These are phyloP conservation scores for Amaranthus tricolor DNA, from an alignment of 179 eudicot genomes.

Conservation along the genomic window DNA sequence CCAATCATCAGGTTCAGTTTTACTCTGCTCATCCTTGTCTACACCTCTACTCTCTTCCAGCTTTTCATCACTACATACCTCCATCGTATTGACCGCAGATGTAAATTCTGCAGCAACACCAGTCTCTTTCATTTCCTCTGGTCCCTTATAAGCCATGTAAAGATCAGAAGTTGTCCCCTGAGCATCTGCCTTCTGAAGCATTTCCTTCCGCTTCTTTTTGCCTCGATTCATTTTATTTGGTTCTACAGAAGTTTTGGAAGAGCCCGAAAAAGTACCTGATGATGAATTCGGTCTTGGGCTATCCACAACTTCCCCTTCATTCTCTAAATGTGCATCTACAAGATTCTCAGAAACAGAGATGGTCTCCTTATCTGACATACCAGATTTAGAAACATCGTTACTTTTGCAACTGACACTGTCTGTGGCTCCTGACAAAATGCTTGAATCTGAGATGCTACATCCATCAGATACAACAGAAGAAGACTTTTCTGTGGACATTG, in stretches of 20 bases:
- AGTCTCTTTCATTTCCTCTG: conserved; percentile 65
- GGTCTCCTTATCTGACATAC: conserved; percentile 30
- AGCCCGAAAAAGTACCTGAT: conserved; percentile 25
- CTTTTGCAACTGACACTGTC: conserved; percentile 22
- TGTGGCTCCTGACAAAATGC: conserved; percentile 15
- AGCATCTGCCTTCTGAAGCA: conserved; percentile 71
- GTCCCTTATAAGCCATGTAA: conserved; percentile 80
- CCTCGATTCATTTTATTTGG: conserved; percentile 41
- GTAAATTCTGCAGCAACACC: conserved; percentile 33
- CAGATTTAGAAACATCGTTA: conserved; percentile 17
- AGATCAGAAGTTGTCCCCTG: conserved; percentile 73
- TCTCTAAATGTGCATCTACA: conserved; percentile 32
- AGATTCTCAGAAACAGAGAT: conserved; percentile 25
- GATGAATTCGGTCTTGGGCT: conserved; percentile 38
- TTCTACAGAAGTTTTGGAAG: conserved; percentile 42
- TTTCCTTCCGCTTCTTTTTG: conserved; percentile 60
- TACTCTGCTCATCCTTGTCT: conserved; percentile 42
- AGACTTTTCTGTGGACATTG: conserved; percentile 18
- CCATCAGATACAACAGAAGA: conserved; percentile 17
- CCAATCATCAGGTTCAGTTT: conserved; percentile 92
- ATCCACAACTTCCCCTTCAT: conserved; percentile 35
- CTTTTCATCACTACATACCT: conserved; percentile 28
- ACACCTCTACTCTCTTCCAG: conserved; percentile 26
- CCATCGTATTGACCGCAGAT: conserved; percentile 32
- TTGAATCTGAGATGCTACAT: conserved; percentile 16